Evolutionary conservation across 2,329 filamentous ascomycete genomes (phyloP).

Genomic region (Sarocladium strictum): DNA sequence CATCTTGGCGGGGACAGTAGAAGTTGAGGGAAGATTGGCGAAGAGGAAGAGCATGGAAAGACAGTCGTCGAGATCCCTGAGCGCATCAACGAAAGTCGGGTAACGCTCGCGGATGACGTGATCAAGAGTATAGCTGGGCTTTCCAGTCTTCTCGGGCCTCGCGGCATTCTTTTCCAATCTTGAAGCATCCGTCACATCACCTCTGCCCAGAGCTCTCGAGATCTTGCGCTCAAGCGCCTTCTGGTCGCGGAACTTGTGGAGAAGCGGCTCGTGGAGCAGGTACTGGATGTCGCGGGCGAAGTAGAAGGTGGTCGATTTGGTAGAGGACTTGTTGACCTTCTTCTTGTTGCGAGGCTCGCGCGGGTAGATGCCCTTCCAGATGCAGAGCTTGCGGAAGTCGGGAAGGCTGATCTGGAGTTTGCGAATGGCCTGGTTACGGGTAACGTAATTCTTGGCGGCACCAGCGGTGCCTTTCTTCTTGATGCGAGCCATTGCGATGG

Average conservation of each 20-base stretch:
- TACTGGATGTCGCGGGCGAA: constrained; percentile 96
- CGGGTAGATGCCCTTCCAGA: constrained; percentile 99
- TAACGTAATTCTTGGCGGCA: constrained; percentile 97
- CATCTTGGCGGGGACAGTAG: constrained; percentile 87
- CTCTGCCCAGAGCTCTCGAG: constrained; percentile 80
- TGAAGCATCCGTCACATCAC: constrained; percentile 83
- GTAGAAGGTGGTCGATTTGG: constrained; percentile 86
- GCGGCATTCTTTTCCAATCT: constrained; percentile 81
- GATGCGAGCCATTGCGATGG: constrained; percentile 58
- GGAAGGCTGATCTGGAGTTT: constrained; percentile 96
- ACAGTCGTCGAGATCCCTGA: constrained; percentile 93
- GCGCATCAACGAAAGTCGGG: constrained; percentile 89
- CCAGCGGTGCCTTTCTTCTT: constrained; percentile 93
- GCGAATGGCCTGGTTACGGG: constrained; percentile 90
- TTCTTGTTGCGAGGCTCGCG: constrained; percentile 95
- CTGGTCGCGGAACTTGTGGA: constrained; percentile 93
- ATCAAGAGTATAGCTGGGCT: constrained; percentile 84
- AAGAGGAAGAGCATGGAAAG: constrained; percentile 97
- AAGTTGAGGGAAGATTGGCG: constrained; percentile 87
- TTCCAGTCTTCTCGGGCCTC: constrained; percentile 83
- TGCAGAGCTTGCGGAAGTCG: constrained; percentile 96
- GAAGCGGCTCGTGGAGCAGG: constrained; percentile 89
- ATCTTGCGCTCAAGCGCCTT: constrained; percentile 98
- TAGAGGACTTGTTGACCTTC: constrained; percentile 89
- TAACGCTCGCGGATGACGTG: constrained; percentile 98